Evolutionary conservation across 2,329 filamentous ascomycete species (phyloP), one percentile per base, ranked within the genome.

Genomic region (Sporothrix inflata): DNA sequence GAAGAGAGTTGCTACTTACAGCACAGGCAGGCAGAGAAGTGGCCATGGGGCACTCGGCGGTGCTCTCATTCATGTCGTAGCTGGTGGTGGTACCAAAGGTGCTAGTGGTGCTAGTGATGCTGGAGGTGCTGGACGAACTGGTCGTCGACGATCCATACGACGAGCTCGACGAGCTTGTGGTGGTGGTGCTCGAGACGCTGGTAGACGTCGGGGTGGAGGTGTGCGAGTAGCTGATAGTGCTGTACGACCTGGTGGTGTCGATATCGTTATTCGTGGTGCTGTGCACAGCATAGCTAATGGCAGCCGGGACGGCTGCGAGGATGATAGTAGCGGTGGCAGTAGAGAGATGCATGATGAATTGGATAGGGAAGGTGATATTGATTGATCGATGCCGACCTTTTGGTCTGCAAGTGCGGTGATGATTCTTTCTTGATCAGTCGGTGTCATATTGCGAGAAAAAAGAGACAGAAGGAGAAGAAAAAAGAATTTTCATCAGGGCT

Each of bases 31-130:
- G 61, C n/a, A 65, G 40, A 2, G 3, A 21, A n/a, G 61, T 65
- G n/a, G 61, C 61, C 12, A 65, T n/a, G 12, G 61, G 61, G 61
- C 61, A 65, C n/a, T 6, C 38, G 9, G 61, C 16, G n/a, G 40
- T 65, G 40, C 61, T 65, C 40, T 65, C 61, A 21, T 65, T 47
- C 61, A 47, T 47, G 40, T 65, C 12, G 40, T 45, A 45, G 38
- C 38, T 65, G 40, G 21, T 47, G 11, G 61, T 65, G 7, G 34
- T 4, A n/a, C 7, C n/a, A 40, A 12, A 40, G n/a, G 19, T 42
- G n/a, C 11, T 42, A n/a, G 60, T 38, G 19, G n/a, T 63, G 40
- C 60, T 24, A 16, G 12, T 19, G 30, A 61, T 16, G 55, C 4
- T 12, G 16, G 55, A n/a, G 4, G 19, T n/a, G 55, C 55, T n/a